phyloP scores from a whole-genome alignment of 2,329 filamentous ascomycete genomes.

The Zasmidium cellare region DNA sequence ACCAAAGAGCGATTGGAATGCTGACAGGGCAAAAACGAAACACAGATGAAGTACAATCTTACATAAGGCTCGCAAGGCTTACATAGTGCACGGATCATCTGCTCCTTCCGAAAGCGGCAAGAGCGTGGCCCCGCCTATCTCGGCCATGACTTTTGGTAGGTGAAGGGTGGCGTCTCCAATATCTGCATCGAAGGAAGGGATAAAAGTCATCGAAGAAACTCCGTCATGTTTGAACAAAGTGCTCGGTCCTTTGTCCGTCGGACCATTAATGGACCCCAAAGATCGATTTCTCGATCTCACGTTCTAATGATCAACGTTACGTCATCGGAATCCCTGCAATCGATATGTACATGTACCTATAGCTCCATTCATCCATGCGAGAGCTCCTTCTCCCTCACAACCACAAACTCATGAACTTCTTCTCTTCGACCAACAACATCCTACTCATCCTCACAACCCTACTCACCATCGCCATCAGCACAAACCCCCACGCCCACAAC shows the following conservation, averaged over 20 bases:
- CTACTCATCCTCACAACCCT: too few relatives aligned
- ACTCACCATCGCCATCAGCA: slow-evolving; percentile 5
- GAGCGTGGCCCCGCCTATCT: not conserved
- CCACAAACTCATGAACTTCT: slow-evolving; percentile 5
- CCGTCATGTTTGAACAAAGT: too few relatives aligned
- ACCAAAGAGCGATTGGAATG: too few relatives aligned
- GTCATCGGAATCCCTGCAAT: slow-evolving; percentile 2
- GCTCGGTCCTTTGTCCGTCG: too few relatives aligned
- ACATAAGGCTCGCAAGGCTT: too few relatives aligned
- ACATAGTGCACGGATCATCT: not conserved
- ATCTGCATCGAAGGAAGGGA: too few relatives aligned
- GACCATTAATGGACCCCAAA: not conserved
- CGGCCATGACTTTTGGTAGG: not conserved
- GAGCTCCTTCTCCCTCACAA: not conserved
- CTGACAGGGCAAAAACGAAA: not conserved
- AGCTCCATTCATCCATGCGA: not conserved
- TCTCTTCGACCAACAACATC: not conserved
- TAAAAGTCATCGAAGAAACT: too few relatives aligned
- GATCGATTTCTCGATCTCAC: not conserved
- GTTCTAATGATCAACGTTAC: not conserved
- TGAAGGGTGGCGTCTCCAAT: not conserved
- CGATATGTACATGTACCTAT: not conserved
- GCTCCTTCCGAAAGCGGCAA: not conserved
- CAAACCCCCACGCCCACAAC: slow-evolving; percentile 14
- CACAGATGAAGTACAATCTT: not conserved